phyloP scores from a whole-genome alignment of 805 yeast species.

The Barnettozyma sp. region DNA sequence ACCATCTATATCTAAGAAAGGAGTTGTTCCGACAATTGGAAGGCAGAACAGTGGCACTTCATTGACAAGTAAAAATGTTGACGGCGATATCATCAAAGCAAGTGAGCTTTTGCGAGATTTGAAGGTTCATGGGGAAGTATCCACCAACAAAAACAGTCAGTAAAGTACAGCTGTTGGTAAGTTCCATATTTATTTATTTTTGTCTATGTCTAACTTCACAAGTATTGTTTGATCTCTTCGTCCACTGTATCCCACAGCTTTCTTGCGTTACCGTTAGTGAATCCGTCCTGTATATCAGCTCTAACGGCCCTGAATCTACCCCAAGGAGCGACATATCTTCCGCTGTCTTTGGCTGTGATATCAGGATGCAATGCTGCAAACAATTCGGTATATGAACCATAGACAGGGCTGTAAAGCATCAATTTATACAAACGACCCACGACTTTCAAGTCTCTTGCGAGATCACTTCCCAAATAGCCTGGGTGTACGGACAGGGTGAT shows the following conservation, averaged over 20 bases:
- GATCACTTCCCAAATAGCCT: constrained; percentile 32
- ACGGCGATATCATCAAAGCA: constrained; percentile 21
- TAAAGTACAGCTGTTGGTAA: no score
- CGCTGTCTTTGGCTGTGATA: constrained; percentile 27
- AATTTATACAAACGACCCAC: neutral
- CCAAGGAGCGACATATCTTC: constrained; percentile 36
- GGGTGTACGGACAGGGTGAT: constrained; percentile 35
- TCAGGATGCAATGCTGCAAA: constrained; percentile 37
- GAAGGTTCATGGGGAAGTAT: constrained; percentile 8
- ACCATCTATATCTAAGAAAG: constrained; percentile 3
- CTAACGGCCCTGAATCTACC: constrained; percentile 34
- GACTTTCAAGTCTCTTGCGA: constrained; percentile 23
- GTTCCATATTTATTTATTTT: no score
- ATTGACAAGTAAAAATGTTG: constrained; percentile 13
- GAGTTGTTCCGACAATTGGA: constrained; percentile 12
- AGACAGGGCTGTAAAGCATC: constrained; percentile 6
- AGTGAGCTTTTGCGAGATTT: constrained; percentile 21
- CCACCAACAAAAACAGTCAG: neutral
- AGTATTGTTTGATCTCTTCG: constrained; percentile 13
- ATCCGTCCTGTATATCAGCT: constrained; percentile 30
- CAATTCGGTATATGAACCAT: constrained; percentile 40
- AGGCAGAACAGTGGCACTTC: constrained; percentile 15
- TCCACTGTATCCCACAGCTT: constrained; percentile 32
- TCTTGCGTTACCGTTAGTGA: constrained; percentile 28
- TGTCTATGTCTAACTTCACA: no score